Base-by-base conservation (phyloP, 2,329 filamentous ascomycete genomes). In the Trichoderma koningii region DNA sequence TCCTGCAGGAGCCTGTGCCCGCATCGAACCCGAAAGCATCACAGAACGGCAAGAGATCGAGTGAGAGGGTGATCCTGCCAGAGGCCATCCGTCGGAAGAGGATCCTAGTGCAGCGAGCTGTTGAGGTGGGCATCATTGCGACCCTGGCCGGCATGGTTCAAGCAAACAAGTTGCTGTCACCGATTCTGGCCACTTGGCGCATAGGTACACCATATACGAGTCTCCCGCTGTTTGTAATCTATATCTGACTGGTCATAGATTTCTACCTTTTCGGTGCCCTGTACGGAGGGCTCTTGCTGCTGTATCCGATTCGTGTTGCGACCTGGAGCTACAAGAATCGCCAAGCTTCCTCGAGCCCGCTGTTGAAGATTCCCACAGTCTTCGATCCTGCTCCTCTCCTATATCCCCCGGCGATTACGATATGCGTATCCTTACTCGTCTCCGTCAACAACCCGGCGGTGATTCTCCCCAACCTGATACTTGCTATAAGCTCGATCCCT, bases 341-440 rank as follows among this genome's bases (percentile, higher is more conserved):
- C 19, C 74, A 69, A 5, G 76, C 81, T 3, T 75, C 76, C n/a
- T 75, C 68, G 30, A 70, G 68, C 65, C 69, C 81, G 34, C 78
- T 80, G 1, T 71, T 88, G 42, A 73, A 74, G 34, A 80, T 97
- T 44, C 92, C 93, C 0, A 79, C 87, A 4, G 83, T 85, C n/a
- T 96, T 97, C 76, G 94, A 98, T 73, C 93, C 93, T 3, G 94
- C 94, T 7, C 92, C 93, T 12, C 82, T 97, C n/a, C 77, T 97
- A 65, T 98, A 97, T 74, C 94, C 94, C 19, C 84, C 89, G 6
- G 77, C 88, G 2, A 82, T 97, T 34, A 92, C 93, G 0, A 78
- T 93, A 17, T 82, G 93, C 52, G 89, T 95, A 30, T 88, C 93
- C 1, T 80, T 95, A 5, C 88, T 93, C 10, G 82, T 97, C 48